phyloP scores from a whole-genome alignment of 1,284 basidiomycete species.

The Puccinia hordei region DNA sequence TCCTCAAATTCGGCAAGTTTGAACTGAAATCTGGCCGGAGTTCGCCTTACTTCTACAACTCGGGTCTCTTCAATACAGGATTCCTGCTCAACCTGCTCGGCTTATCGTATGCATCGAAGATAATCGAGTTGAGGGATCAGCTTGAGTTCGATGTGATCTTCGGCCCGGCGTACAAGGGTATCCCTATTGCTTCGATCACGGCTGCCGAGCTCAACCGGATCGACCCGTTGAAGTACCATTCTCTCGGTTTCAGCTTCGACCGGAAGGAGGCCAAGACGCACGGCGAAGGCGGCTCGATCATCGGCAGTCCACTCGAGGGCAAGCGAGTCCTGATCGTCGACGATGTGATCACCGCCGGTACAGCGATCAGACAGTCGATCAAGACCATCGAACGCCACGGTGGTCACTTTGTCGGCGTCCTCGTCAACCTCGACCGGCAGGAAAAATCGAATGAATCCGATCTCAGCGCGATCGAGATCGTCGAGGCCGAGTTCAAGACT shows the following conservation, averaged over 20 bases:
- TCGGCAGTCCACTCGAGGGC: conserved; percentile 79
- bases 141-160: conserved; percentile 86
- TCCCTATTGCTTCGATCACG: conserved; percentile 87
- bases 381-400: conserved; percentile 68
- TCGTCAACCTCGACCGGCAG: conserved; percentile 85
- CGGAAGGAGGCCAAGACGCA: conserved; percentile 95
- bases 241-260: conserved; percentile 78
- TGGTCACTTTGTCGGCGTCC: conserved; percentile 80
- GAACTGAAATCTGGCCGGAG: conserved; percentile 88
- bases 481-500: conserved; percentile 74
- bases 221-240: conserved; percentile 62
- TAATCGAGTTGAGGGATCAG: conserved; percentile 60
- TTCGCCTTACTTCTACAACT: conserved; percentile 98
- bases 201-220: conserved; percentile 70
- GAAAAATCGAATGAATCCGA: conserved; percentile 70
- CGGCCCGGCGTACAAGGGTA: conserved; percentile 98
- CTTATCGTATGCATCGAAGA: conserved; percentile 81
- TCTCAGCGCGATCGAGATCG: conserved; percentile 75
- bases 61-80: conserved; percentile 81
- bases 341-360: conserved; percentile 95
- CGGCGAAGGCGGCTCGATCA: conserved; percentile 91
- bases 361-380: conserved; percentile 81
- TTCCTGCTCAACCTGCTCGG: conserved; percentile 77
- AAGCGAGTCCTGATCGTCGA: conserved; percentile 84
- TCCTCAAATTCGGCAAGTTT: conserved; percentile 84